Conservation (phyloP, 768 basidiomycete species). For the Podaxis sp. region DNA sequence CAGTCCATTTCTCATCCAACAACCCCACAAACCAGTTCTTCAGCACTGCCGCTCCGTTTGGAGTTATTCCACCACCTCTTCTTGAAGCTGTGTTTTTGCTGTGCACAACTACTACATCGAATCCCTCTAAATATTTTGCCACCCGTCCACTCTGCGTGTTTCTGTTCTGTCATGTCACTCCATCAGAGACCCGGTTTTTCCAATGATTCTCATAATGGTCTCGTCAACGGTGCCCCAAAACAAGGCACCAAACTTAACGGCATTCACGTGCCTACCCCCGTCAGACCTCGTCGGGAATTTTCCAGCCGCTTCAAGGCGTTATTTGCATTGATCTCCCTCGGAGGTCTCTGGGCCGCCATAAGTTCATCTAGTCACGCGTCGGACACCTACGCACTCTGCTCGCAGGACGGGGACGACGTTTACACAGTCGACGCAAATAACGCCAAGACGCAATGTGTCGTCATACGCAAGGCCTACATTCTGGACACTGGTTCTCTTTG, state of each 20-base stretch:
- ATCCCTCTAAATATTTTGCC: background rate
- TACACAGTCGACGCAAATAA: conserved; percentile 64
- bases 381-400: conserved; percentile 56
- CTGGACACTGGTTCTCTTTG: conserved; percentile 51
- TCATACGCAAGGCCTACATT: conserved; percentile 48
- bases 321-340: background rate
- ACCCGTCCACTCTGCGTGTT: background rate
- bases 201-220: background rate
- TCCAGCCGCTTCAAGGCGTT: background rate
- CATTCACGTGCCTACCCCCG: background rate
- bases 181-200: background rate
- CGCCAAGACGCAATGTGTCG: conserved; percentile 56
- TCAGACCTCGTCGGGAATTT: background rate
- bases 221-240: background rate
- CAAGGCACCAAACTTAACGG: background rate
- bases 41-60: background rate
- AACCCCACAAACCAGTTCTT: background rate
- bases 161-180: background rate
- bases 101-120: background rate
- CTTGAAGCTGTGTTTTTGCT: background rate
- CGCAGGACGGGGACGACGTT: conserved; percentile 43
- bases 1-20: background rate
- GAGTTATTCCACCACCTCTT: background rate
- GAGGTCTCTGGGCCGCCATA: background rate
- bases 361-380: background rate